These are phyloP conservation scores for Mycena vulgaris DNA, from an alignment of 768 basidiomycete species.

Conservation along the genomic window DNA sequence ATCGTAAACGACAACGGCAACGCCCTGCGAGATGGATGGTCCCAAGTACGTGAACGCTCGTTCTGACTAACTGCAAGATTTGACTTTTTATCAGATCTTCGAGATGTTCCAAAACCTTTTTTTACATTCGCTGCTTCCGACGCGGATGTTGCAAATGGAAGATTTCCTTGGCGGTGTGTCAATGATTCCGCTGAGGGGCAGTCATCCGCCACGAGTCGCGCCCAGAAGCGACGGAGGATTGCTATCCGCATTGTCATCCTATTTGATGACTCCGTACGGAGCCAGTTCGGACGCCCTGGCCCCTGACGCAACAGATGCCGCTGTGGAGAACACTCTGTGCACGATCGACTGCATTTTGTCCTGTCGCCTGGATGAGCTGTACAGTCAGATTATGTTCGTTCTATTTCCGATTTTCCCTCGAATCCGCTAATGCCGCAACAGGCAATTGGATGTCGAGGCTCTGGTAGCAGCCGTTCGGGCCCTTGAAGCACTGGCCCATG, in stretches of 20 bases:
- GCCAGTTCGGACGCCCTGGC: slow-evolving; percentile 81
- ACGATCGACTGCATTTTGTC: slow-evolving; percentile 96
- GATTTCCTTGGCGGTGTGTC: slow-evolving; percentile 97
- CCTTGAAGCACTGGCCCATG: slow-evolving; percentile 91
- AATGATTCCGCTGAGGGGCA: slow-evolving; percentile 90
- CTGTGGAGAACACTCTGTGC: slow-evolving; percentile 94
- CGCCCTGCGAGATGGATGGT: slow-evolving; percentile 95
- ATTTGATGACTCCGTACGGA: slow-evolving; percentile 95
- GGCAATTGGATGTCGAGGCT: slow-evolving; percentile 85
- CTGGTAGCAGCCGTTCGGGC: slow-evolving; percentile 89
- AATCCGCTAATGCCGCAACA: slow-evolving; percentile 47
- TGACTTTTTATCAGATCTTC: slow-evolving; percentile 76
- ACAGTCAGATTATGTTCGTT: slow-evolving; percentile 91
- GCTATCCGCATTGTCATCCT: slow-evolving; percentile 93
- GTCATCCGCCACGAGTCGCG: slow-evolving; percentile 73
- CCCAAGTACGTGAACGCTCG: slow-evolving; percentile 68
- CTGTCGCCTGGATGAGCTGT: slow-evolving; percentile 94
- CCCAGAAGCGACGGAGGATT: slow-evolving; percentile 89
- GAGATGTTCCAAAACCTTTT: slow-evolving; percentile 99
- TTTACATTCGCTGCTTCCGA: slow-evolving; percentile 92
- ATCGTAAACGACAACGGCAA: slow-evolving; percentile 97
- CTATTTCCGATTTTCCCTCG: slow-evolving; percentile 2
- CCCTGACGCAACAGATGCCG: slow-evolving; percentile 90
- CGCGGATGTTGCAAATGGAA: slow-evolving; percentile 95
- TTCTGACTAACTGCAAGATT: neutral